Evolutionary conservation across 768 basidiomycete species (phyloP).

Genomic region (Mycena sanguinolenta): DNA sequence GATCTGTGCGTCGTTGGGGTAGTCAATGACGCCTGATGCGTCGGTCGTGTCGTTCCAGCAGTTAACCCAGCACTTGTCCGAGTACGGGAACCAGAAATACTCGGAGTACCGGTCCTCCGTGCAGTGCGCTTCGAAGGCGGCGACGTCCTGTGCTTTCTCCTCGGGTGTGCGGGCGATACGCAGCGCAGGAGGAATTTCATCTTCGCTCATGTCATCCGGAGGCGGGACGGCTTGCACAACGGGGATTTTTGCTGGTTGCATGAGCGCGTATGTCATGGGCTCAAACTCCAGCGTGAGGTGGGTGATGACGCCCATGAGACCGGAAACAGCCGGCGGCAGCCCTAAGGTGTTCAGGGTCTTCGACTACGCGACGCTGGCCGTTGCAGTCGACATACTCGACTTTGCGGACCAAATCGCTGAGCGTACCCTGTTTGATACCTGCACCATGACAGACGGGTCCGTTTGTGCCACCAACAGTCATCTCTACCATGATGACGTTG

Average conservation of each 20-base stretch:
- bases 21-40: conserved; percentile 12
- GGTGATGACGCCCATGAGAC: conserved; percentile 44
- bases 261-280: conserved; percentile 41
- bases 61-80: conserved; percentile 44
- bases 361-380: conserved; percentile 38
- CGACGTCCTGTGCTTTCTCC: too few species aligned
- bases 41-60: conserved; percentile 37
- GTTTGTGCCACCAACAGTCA: conserved; percentile 46
- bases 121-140: too few species aligned
- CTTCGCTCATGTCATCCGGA: conserved; percentile 31
- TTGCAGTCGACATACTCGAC: conserved; percentile 44
- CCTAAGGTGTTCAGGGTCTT: conserved; percentile 40
- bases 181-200: conserved; percentile 37
- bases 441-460: conserved; percentile 46
- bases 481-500: conserved; percentile 46
- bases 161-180: conserved; percentile 9
- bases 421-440: conserved; percentile 38
- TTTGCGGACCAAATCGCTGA: conserved; percentile 43
- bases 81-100: conserved; percentile 48
- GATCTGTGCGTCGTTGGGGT: conserved; percentile 24
- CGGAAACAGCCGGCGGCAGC: conserved; percentile 45
- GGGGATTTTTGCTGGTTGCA: conserved; percentile 39
- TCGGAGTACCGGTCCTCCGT: conserved; percentile 35
- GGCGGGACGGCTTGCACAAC: conserved; percentile 43
- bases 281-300: conserved; percentile 44